Evolutionary conservation across 768 basidiomycete genomes (phyloP), one percentile per base, ranked within the genome.

Genomic region (Boletellus ananas): DNA sequence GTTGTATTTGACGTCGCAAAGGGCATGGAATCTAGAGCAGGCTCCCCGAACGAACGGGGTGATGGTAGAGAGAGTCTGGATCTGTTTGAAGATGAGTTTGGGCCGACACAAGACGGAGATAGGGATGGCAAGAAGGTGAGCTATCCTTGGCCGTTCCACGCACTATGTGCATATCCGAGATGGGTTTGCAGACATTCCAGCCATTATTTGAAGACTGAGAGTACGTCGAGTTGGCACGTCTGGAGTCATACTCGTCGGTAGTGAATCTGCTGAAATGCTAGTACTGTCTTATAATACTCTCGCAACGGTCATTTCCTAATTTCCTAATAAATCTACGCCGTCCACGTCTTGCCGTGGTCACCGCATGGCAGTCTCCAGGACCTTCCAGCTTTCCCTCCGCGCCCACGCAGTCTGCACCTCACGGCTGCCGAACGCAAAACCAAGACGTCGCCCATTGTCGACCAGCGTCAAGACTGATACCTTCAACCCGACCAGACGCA

Each of bases 121-220:
- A 55, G 42, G 13, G 60, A 62, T 34, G 55, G 53, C 18, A 57
- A 29, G 40, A 69, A 68, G 63, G 67, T 66, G 29, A 44, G 57
- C 39, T 20, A 20, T 33, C 34, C 37, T 27, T 21, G 13, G n/a
- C 34, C 21, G 17, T 35, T n/a, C 29, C 31, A 41, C 16, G 13
- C 23, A 8, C 39, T 39, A 36, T 43, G 12, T 29, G 25, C 16
- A 12, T 34, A 34, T 25, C 27, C 21, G 34, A 52, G 13, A 47
- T 13, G 33, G 3, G 6, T 42, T 35, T 44, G 27, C 43, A 69
- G 67, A 29, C 54, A 16, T 69, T 69, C 46, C 67, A 62, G 16
- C 69, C 67, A 42, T 54, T 69, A 23, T 69, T 69, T 45, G 67
- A 69, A 34, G 67, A 69, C 20, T 69, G 50, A 62, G 21, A 36